A percentile compares a stretch with the other conserved stretches of the same genome.
Evolutionary conservation across 441 rosid species (phyloP).

Genomic region (Brassica balearica): DNA sequence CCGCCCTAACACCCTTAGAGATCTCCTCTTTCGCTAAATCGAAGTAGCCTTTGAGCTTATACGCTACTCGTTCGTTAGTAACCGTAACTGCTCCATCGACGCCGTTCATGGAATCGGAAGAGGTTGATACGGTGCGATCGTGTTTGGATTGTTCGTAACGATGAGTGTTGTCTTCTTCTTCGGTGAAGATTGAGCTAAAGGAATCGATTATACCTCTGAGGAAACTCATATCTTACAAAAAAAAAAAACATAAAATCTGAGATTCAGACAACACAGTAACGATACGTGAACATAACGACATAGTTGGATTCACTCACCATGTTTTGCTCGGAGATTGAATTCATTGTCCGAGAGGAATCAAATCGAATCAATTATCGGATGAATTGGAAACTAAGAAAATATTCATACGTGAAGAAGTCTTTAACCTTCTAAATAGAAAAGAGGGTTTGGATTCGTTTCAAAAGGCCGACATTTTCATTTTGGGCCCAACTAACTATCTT

Average conservation of each 20-base stretch:
- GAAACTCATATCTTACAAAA: conserved; percentile 64
- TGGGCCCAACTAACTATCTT: conserved; percentile 7
- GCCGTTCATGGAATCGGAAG: conserved; percentile 52
- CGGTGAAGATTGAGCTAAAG: conserved; percentile 63
- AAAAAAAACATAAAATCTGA: not conserved
- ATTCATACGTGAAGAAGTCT: too few relatives aligned
- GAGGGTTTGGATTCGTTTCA: not conserved
- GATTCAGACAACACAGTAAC: not conserved
- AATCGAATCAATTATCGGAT: not conserved
- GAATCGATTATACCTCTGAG: conserved; percentile 68
- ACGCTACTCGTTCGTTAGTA: conserved; percentile 78
- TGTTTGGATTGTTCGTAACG: conserved; percentile 14
- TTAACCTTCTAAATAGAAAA: not conserved
- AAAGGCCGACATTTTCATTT: not conserved
- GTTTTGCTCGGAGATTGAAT: conserved; percentile 3
- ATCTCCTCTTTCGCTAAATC: conserved; percentile 88
- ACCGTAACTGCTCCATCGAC: conserved; percentile 51
- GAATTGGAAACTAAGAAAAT: conserved; percentile 10
- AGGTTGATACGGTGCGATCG: conserved; percentile 42
- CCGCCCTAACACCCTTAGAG: conserved; percentile 78
- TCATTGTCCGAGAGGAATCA: conserved; percentile 33
- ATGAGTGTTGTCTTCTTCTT: not conserved
- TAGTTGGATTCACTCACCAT: conserved; percentile 29
- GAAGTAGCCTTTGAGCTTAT: conserved; percentile 85
- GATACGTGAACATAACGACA: not conserved